phyloP scores from a whole-genome alignment of 2,329 filamentous ascomycete species.

The Immersiporthe knoxdaviesiana region DNA sequence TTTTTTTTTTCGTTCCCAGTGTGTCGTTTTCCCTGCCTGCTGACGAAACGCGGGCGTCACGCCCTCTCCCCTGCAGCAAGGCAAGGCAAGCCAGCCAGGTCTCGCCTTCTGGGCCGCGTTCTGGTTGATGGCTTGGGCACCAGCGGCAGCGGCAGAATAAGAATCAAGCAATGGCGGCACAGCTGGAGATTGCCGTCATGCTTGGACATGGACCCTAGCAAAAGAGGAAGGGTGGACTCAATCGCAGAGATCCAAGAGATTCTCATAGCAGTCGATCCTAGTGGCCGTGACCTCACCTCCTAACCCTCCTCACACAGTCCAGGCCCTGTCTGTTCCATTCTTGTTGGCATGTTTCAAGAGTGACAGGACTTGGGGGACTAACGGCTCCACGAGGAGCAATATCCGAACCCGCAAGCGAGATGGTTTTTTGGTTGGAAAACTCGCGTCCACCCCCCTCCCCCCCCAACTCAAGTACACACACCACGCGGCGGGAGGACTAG shows the following conservation, averaged over 20 bases:
- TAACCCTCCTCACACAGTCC: no score
- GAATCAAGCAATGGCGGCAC: neutral
- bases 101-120: neutral
- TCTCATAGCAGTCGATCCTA: neutral
- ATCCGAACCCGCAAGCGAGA: conserved; percentile 4
- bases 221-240: neutral
- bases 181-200: conserved; percentile 3
- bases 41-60: neutral
- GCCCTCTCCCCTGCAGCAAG: neutral
- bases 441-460: neutral
- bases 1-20: neutral
- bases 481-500: neutral
- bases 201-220: neutral
- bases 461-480: neutral
- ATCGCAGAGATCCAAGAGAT: neutral
- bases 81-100: neutral
- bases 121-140: neutral
- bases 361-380: neutral
- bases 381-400: conserved; percentile 5
- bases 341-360: conserved; percentile 10
- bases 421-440: neutral
- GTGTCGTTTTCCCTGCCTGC: neutral
- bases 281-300: neutral
- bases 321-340: neutral
- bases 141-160: neutral